These are phyloP conservation scores for Hypoxylon lienhwacheense DNA, from an alignment of 495 filamentous ascomycete genomes.

Conservation along the genomic window DNA sequence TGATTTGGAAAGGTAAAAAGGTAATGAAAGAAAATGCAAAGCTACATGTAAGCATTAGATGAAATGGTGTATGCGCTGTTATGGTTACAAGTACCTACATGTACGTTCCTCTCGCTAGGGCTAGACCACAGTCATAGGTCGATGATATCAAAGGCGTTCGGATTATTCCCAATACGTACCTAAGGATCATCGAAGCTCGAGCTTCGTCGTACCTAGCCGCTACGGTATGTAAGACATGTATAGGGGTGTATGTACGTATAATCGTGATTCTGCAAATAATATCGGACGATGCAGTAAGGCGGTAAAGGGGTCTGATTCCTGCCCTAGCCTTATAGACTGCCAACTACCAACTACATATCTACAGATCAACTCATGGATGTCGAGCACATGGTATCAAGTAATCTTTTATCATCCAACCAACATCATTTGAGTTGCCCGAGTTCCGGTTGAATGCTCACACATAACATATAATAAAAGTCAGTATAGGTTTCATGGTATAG, in stretches of 20 bases:
- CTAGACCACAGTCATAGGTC: constrained; percentile 11
- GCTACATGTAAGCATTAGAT: neutral
- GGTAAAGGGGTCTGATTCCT: constrained; percentile 15
- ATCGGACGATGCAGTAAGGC: constrained; percentile 1
- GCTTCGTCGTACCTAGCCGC: constrained; percentile 22
- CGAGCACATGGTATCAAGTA: neutral
- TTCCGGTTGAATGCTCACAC: constrained; percentile 1
- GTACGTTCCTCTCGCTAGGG: too few species aligned
- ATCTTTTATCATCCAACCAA: neutral
- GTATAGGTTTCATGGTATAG: constrained; percentile 6
- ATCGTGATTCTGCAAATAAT: constrained; percentile 29
- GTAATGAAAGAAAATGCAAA: constrained; percentile 5
- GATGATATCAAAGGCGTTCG: constrained; percentile 35
- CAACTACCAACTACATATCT: neutral
- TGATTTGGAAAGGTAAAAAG: constrained; percentile 1
- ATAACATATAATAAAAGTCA: neutral
- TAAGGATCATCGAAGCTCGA: constrained; percentile 28
- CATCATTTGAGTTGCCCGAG: constrained; percentile 15
- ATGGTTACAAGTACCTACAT: constrained; percentile 18
- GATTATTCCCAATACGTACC: constrained; percentile 14
- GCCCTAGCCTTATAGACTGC: neutral
- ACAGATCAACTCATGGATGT: neutral
- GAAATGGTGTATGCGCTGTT: constrained; percentile 22
- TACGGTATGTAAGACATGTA: too few species aligned
- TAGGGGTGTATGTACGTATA: constrained; percentile 16